These are phyloP conservation scores for Alternaria triticina DNA, from an alignment of 2,329 filamentous ascomycete genomes.

Conservation along the genomic window DNA sequence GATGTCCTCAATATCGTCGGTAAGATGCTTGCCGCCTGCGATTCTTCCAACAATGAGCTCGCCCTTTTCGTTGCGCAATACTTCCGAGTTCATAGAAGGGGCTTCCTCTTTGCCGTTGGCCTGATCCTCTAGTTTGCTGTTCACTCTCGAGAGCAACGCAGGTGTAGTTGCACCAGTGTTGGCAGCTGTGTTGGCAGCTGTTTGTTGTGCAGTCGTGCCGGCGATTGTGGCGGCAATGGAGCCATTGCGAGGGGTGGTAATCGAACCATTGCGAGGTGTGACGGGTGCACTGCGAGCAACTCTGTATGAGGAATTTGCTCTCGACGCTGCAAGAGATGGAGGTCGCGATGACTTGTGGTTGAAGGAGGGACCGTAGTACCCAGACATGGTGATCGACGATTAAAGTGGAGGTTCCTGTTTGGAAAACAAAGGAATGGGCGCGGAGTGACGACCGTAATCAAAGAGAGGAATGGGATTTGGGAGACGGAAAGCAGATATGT, in stretches of 20 bases:
- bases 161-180: slow-evolving; percentile 19
- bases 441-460: background rate
- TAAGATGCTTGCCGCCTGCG: slow-evolving; percentile 32
- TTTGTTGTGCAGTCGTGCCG: slow-evolving; percentile 16
- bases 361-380: slow-evolving; percentile 27
- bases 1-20: slow-evolving; percentile 27
- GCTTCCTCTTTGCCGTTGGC: background rate
- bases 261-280: slow-evolving; percentile 20
- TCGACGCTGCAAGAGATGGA: slow-evolving; percentile 19
- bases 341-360: slow-evolving; percentile 15
- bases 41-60: slow-evolving; percentile 30
- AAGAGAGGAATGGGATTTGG: background rate
- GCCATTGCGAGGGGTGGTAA: slow-evolving; percentile 18
- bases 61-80: slow-evolving; percentile 31
- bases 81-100: slow-evolving; percentile 20
- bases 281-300: slow-evolving; percentile 15
- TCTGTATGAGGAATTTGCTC: slow-evolving; percentile 20
- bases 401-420: background rate
- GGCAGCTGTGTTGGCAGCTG: slow-evolving; percentile 18
- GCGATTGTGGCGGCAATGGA: slow-evolving; percentile 16
- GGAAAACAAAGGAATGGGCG: slow-evolving; percentile 1
- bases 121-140: slow-evolving; percentile 16
- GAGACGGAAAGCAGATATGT: slow-evolving; percentile 1
- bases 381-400: slow-evolving; percentile 13
- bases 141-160: slow-evolving; percentile 18